Evolutionary conservation across 345 rosid genomes (phyloP), one percentile per base, ranked within the genome.

Genomic region (Physaria fendleri): DNA sequence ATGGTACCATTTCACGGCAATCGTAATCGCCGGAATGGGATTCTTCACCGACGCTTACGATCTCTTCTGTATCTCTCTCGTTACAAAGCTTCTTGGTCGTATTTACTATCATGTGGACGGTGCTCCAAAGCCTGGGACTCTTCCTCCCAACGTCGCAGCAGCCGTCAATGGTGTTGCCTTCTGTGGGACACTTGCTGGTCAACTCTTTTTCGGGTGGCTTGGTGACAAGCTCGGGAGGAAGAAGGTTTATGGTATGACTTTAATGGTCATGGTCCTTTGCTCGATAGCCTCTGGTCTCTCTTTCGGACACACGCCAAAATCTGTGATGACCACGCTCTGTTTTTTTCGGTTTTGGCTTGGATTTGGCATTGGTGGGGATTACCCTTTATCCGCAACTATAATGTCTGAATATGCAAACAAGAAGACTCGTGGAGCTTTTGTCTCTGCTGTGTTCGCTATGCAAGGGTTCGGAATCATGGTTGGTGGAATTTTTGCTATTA

Each of bases 221-320:
- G 94, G 91, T 0, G 96, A 85, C 62, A 88, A 85, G 59, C 81
- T 85, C 3, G 88, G 94, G 8, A 66, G 94, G 64, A 85, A 82
- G 59, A 83, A 80, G 74, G 96, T 85, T 42, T 88, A 85, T 15
- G 71, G 76, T 11, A 65, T 71, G 71, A 71, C 76, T 7, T 60
- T 71, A 25, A 64, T 71, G 66, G 50, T 71, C 24, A 71, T 71
- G 76, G 66, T 64, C 3, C 20, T 71, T 23, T 49, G 66, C 20
- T 71, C 76, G 8, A 2, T 71, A 28, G 71, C 65, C 12, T 71
- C 76, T 11, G 76, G 76, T 59, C 61, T 71, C 6, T 71, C 76
- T 10, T 71, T 71, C 23, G 76, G 76, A 20, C 48, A 50, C 32
- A 48, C 57, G 17, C 71, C 76, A 21, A 71, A 71, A 32, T 5